Conservation (phyloP, 257 asterid genomes). For the Penstemon newberryi region DNA sequence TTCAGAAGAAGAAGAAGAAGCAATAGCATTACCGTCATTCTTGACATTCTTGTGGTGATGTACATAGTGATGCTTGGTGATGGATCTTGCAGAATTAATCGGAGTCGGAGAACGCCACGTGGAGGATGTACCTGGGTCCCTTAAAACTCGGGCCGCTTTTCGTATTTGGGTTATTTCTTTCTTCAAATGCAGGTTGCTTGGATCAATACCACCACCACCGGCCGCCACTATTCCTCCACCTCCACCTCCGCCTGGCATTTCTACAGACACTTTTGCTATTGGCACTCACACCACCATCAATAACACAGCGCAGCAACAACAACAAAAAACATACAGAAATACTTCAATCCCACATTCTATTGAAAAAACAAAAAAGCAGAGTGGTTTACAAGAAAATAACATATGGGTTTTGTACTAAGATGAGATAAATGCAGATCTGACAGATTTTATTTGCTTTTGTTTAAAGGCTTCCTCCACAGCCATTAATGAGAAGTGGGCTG, state of each 20-base stretch:
- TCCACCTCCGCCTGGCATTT: constrained; percentile 33
- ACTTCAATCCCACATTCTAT: no score
- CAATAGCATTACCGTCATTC: constrained; percentile 36
- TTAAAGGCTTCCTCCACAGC: constrained; percentile 1
- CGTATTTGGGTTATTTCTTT: constrained; percentile 87
- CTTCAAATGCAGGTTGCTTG: constrained; percentile 92
- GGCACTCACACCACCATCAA: no score
- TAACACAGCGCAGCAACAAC: no score
- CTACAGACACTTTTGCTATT: neutral
- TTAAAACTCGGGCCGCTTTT: constrained; percentile 77
- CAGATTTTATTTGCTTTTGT: neutral
- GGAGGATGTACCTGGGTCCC: constrained; percentile 93
- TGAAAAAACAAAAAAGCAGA: no score
- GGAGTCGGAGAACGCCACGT: constrained; percentile 72
- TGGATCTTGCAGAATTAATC: constrained; percentile 68
- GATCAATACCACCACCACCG: constrained; percentile 57
- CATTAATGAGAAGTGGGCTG: constrained; percentile 32
- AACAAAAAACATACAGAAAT: neutral
- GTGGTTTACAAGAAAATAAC: neutral
- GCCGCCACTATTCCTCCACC: constrained; percentile 1
- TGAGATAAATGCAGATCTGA: constrained; percentile 37
- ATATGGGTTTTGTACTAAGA: constrained; percentile 7
- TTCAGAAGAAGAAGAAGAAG: constrained; percentile 38
- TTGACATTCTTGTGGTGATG: constrained; percentile 53
- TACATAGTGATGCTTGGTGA: constrained; percentile 60